Evolutionary conservation across 108 stramenopile genomes (phyloP), one percentile per base, ranked within the genome.

Genomic region (Pseudonitzschia pungens): DNA sequence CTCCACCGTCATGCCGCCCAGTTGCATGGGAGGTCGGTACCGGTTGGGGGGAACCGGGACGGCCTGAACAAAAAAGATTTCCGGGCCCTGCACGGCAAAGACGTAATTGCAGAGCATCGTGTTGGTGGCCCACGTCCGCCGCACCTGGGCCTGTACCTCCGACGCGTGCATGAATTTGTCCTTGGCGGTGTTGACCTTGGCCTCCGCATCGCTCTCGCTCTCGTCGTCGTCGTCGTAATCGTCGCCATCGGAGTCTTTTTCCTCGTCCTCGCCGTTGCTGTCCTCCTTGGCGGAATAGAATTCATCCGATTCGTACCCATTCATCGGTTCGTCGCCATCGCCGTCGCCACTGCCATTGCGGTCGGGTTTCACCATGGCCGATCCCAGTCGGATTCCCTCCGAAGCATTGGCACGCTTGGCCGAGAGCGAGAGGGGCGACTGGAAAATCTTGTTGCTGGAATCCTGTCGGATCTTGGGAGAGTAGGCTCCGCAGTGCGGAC

Each of bases 391-490:
- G 28, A 96, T 85, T 24, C 86, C 83, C 55, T 92, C 80, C 10
- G 80, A 79, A 27, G 76, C 62, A 70, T 96, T 96, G 22, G 63
- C 65, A 70, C 82, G 81, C 55, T 68, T 73, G 41, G 77, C 65
- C 52, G 70, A 73, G 7, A 70, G 77, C 3, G 83, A 51, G 26
- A 97, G 50, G 0, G 83, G 69, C 33, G 77, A 71, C 69, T 90
- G 91, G 77, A 99, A 99, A 36, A 99, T 78, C 74, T 99, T 99
- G 79, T 96, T 93, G 84, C 75, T 83, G 43, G 94, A 92, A 84
- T 98, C 98, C 76, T 98, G 97, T 9, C 98, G 87, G 50, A 99
- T 80, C 72, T 79, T 91, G 24, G 96, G 95, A 7, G 79, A 84
- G 55, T 81, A 88, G 14, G 97, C 98, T 24, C 84, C 78, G 65